Conservation (phyloP, 2,329 filamentous ascomycete species). For the Pleurostoma richardsiae region DNA sequence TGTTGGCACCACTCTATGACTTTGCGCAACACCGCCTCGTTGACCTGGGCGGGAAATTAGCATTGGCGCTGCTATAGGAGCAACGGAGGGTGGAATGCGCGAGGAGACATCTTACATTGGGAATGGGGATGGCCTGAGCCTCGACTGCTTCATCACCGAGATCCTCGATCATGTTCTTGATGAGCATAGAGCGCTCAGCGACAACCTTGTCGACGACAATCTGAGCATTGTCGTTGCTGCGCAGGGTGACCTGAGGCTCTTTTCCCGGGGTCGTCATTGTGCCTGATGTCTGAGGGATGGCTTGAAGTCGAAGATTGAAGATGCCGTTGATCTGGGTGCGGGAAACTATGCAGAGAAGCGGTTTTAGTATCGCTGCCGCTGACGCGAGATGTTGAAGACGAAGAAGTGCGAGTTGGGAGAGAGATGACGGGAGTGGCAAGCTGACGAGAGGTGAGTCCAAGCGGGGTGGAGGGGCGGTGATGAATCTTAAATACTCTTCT, state of each 20-base stretch:
- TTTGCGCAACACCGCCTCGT: constrained; percentile 89
- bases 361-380: too few species aligned
- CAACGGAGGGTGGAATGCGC: background rate
- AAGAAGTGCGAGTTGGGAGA: too few species aligned
- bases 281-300: too few species aligned
- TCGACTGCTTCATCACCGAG: constrained; percentile 60
- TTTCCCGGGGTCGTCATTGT: constrained; percentile 12
- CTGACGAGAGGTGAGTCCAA: too few species aligned
- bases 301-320: too few species aligned
- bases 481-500: too few species aligned
- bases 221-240: constrained; percentile 44
- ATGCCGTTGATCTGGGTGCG: too few species aligned
- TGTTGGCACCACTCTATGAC: constrained; percentile 98
- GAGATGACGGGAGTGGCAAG: too few species aligned
- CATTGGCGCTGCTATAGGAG: constrained; percentile 3
- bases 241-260: constrained; percentile 34
- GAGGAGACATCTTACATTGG: constrained; percentile 54
- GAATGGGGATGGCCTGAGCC: constrained; percentile 75
- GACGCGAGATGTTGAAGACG: too few species aligned
- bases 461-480: too few species aligned
- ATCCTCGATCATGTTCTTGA: constrained; percentile 98
- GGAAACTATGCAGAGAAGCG: too few species aligned
- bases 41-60: constrained; percentile 53
- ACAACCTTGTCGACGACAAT: constrained; percentile 67
- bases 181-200: constrained; percentile 85